phyloP scores from a whole-genome alignment of 2,329 filamentous ascomycete species.

The Aureobasidium sp. region DNA sequence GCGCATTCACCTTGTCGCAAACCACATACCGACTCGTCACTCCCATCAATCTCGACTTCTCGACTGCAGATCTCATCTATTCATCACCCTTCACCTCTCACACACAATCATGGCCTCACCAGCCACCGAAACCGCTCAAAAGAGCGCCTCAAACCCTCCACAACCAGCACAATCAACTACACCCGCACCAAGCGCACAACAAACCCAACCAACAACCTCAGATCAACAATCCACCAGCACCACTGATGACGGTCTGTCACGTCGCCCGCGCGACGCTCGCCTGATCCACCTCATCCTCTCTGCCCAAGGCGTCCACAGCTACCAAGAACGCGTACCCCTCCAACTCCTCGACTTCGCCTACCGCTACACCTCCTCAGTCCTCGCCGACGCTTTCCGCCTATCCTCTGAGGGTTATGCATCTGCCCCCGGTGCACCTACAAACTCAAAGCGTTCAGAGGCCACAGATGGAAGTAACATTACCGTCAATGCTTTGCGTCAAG shows the following conservation, averaged over 20 bases:
- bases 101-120: constrained; percentile 5
- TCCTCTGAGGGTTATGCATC: constrained; percentile 57
- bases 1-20: not conserved
- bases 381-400: constrained; percentile 62
- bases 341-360: constrained; percentile 82
- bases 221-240: constrained; percentile 24
- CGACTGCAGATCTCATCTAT: too few relatives aligned
- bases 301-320: constrained; percentile 68
- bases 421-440: constrained; percentile 11
- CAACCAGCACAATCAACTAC: constrained; percentile 13
- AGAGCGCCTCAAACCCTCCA: constrained; percentile 13
- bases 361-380: constrained; percentile 64
- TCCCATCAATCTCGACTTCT: too few relatives aligned
- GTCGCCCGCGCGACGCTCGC: constrained; percentile 66
- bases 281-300: constrained; percentile 73
- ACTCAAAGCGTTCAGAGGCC: constrained; percentile 17
- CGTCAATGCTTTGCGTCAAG: constrained; percentile 61
- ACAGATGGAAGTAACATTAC: constrained; percentile 47
- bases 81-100: too few relatives aligned
- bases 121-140: not conserved
- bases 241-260: constrained; percentile 28
- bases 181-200: constrained; percentile 10
- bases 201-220: constrained; percentile 1
- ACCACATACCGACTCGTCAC: not conserved
- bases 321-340: constrained; percentile 73